Conservation (phyloP, 345 rosid species). For the Physaria fendleri region DNA sequence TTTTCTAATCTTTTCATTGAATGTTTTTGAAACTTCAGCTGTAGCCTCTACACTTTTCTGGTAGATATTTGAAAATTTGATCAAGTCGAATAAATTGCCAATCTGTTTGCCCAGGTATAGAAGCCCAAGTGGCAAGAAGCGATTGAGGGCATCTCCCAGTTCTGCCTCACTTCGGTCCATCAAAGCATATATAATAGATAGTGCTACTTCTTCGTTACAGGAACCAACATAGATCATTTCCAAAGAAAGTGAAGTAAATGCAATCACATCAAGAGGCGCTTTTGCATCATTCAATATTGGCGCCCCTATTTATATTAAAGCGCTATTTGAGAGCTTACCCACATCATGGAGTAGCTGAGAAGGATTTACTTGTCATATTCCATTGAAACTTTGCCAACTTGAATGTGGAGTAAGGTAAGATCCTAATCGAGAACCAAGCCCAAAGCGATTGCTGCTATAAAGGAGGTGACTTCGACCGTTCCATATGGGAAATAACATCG, state of each 20-base stretch:
- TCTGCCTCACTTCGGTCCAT: constrained; percentile 86
- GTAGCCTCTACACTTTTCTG: constrained; percentile 96
- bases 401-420: too few species aligned
- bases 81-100: not conserved
- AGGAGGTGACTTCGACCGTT: too few species aligned
- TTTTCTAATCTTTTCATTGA: constrained; percentile 81
- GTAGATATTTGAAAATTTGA: constrained; percentile 12
- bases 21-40: constrained; percentile 92
- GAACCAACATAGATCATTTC: constrained; percentile 93
- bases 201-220: constrained; percentile 93
- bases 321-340: too few species aligned
- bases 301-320: too few species aligned
- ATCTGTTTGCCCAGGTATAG: constrained; percentile 98
- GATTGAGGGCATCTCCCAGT: constrained; percentile 69
- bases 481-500: too few species aligned
- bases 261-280: constrained; percentile 74
- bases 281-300: constrained; percentile 63
- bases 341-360: too few species aligned
- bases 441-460: too few species aligned
- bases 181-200: constrained; percentile 75
- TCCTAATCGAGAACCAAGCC: too few species aligned
- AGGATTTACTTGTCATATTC: too few species aligned
- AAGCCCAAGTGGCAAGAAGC: constrained; percentile 91
- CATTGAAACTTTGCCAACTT: too few species aligned
- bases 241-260: constrained; percentile 83